Conservation (phyloP, 805 yeast genomes). For the Ogataea populi-albae region DNA sequence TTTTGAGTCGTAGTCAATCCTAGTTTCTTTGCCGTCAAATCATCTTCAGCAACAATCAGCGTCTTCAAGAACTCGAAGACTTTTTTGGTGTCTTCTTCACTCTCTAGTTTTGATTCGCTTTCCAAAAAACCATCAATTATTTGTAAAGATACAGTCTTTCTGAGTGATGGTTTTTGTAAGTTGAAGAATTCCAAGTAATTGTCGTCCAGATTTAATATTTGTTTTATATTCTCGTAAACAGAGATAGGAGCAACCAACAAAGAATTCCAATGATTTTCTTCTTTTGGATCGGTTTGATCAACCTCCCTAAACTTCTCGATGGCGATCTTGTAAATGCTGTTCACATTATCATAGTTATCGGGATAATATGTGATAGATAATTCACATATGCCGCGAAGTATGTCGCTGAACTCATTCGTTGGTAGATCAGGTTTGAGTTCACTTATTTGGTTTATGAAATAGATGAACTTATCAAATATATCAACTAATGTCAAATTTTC, state of each 20-base stretch:
- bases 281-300: conserved; percentile 14
- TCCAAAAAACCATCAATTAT: conserved; percentile 58
- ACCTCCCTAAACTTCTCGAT: conserved; percentile 31
- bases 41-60: conserved; percentile 39
- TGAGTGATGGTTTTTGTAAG: conserved; percentile 49
- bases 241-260: conserved; percentile 50
- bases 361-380: conserved; percentile 69
- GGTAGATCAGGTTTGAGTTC: conserved; percentile 63
- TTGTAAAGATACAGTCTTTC: conserved; percentile 55
- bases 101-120: conserved; percentile 36
- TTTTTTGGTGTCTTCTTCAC: conserved; percentile 51
- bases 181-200: conserved; percentile 54
- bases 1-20: conserved; percentile 29
- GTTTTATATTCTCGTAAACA: conserved; percentile 36
- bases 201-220: conserved; percentile 39
- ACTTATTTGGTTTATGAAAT: conserved; percentile 54
- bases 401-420: conserved; percentile 58
- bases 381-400: conserved; percentile 64
- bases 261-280: conserved; percentile 30
- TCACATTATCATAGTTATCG: conserved; percentile 54
- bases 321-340: conserved; percentile 59
- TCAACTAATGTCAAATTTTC: conserved; percentile 16
- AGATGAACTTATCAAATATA: conserved; percentile 65
- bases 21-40: conserved; percentile 36
- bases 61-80: conserved; percentile 58